Evolutionary conservation across 2,329 filamentous ascomycete genomes (phyloP), one percentile per base, ranked within the genome.

Genomic region (Fusarium poae): DNA sequence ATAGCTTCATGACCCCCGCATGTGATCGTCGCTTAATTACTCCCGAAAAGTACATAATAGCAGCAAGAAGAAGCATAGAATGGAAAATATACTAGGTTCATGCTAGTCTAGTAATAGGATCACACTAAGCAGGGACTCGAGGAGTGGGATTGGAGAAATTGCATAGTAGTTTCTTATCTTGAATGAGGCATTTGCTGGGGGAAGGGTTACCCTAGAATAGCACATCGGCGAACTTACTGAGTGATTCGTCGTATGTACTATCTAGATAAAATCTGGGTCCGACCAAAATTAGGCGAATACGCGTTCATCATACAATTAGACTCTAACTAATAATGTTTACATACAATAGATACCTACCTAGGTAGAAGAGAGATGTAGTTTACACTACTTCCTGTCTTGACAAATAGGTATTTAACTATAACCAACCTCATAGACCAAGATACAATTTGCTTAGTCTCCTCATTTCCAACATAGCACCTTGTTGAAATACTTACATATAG

Each of bases 1-100:
- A 68, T 69, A 58, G 62, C 49, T 51, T 70, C 49, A 16, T 4
- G 13, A 11, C 5, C 35, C 23, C 12, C 25, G 32, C 67, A 67
- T 57, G 62, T 67, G 67, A 69, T 60, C 35, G 57, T 55, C 40
- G 50, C 62, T 70, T 62, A 70, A 63, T 69, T 50, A 67, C 57
- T 56, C 13, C 15, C 13, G 5, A 42, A 42, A 0, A 35, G 34
- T 45, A 25, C n/a, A n/a, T n/a, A n/a, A n/a, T 25, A 29, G 66
- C 49, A 18, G 6, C 16, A 18, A 6, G 4, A 30, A 46, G 43
- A 23, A 45, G 29, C 49, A 50, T 44, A 30, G 18, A 35, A 43
- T 23, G 18, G n/a, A 29, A 57, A 34, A 3, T 44, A 48, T 20
- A 13, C 50, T 27, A 42, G 52, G 44, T 25, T 42, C 16, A 67